These are phyloP conservation scores for Vachellia collinsii DNA, from an alignment of 306 rosid genomes.

Conservation along the genomic window DNA sequence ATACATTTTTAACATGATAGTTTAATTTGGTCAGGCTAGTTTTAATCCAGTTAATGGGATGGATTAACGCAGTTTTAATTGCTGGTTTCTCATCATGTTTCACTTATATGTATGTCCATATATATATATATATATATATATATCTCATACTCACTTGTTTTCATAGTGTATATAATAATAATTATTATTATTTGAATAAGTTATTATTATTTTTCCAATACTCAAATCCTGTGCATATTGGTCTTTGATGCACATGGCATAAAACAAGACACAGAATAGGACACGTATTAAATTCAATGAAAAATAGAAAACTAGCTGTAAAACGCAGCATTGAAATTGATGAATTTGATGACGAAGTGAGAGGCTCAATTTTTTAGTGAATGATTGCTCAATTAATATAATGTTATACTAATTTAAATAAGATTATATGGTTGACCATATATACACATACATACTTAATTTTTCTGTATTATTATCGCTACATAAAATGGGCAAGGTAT, in stretches of 20 bases:
- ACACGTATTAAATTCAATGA: not conserved
- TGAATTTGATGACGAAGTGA: not conserved
- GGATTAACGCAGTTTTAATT: not conserved
- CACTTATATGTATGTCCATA: not conserved
- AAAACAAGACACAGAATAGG: not conserved
- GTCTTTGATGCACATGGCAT: not conserved
- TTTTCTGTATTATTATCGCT: not conserved
- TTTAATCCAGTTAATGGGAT: not conserved
- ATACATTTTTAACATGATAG: not conserved
- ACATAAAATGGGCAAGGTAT: not conserved
- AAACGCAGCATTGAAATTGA: not conserved
- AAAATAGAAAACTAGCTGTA: not conserved
- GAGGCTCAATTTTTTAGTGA: not conserved
- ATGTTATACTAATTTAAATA: not conserved
- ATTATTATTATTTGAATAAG: too few relatives aligned
- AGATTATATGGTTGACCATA: not conserved
- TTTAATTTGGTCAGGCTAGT: not conserved
- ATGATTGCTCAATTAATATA: not conserved
- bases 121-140: too few relatives aligned
- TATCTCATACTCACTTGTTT: not conserved
- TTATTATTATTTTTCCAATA: not conserved
- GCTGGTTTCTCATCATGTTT: not conserved
- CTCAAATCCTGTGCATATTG: not conserved
- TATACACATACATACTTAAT: not conserved
- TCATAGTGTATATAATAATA: too few relatives aligned